These are phyloP conservation scores for Salix purpurea DNA, from an alignment of 345 rosid genomes.

Conservation along the genomic window DNA sequence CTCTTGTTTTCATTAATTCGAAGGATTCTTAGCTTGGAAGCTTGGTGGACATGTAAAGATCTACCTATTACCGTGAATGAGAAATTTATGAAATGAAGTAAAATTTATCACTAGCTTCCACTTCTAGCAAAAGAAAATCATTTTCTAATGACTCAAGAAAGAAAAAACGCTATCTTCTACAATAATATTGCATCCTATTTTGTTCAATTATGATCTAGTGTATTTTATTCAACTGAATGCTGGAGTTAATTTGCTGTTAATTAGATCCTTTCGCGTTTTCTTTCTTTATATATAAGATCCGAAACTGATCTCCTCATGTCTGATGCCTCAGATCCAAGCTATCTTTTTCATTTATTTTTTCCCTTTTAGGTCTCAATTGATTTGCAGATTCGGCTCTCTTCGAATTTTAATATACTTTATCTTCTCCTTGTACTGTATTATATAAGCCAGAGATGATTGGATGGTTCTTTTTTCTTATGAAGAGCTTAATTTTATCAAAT, in stretches of 20 bases:
- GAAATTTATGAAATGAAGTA: background rate
- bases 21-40: background rate
- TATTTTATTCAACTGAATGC: background rate
- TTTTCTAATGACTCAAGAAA: too few relatives aligned
- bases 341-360: background rate
- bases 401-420: background rate
- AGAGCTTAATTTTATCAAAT: background rate
- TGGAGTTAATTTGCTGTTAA: background rate
- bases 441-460: background rate
- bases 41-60: background rate
- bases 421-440: background rate
- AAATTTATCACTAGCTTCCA: background rate
- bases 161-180: too few relatives aligned
- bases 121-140: too few relatives aligned
- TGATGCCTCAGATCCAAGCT: background rate
- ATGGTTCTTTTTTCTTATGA: background rate
- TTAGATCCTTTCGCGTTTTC: background rate
- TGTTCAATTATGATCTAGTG: background rate
- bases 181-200: background rate
- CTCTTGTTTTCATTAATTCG: background rate
- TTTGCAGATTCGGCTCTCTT: background rate
- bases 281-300: background rate
- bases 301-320: background rate
- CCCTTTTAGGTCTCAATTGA: background rate
- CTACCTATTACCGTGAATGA: background rate